These are phyloP conservation scores for Neotropicomus parvogracilis DNA, from an alignment of 1,284 basidiomycete species.

Conservation along the genomic window DNA sequence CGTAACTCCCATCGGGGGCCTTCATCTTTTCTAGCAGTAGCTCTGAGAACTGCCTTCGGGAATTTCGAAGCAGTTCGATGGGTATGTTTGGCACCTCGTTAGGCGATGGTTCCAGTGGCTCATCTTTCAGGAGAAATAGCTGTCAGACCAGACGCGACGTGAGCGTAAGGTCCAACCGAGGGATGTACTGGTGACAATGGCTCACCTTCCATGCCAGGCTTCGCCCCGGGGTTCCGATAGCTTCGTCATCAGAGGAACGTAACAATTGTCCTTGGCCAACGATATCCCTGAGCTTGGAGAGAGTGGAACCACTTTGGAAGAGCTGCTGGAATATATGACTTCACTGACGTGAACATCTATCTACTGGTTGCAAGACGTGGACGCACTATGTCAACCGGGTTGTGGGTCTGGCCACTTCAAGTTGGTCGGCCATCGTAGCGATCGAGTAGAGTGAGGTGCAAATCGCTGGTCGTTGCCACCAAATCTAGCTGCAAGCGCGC, in stretches of 20 bases:
- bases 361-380: not conserved
- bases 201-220: conserved; percentile 78
- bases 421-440: conserved; percentile 25
- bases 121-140: conserved; percentile 59
- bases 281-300: conserved; percentile 63
- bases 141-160: conserved; percentile 28
- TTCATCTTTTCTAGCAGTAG: conserved; percentile 62
- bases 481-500: not conserved
- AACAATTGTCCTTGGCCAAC: conserved; percentile 60
- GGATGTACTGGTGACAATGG: conserved; percentile 9
- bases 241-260: conserved; percentile 36
- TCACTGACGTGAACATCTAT: conserved; percentile 5
- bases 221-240: conserved; percentile 54
- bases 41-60: conserved; percentile 50
- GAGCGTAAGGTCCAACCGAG: conserved; percentile 2
- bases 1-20: conserved; percentile 76
- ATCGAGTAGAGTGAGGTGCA: no score
- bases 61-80: conserved; percentile 43
- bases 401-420: conserved; percentile 24
- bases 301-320: conserved; percentile 51
- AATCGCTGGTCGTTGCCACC: no score
- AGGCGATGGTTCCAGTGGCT: conserved; percentile 52
- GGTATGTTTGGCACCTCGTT: conserved; percentile 44
- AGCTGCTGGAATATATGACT: conserved; percentile 61
- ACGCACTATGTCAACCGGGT: conserved; percentile 26